Base-by-base conservation (phyloP, 441 rosid species). In the Corymbia calophylla region DNA sequence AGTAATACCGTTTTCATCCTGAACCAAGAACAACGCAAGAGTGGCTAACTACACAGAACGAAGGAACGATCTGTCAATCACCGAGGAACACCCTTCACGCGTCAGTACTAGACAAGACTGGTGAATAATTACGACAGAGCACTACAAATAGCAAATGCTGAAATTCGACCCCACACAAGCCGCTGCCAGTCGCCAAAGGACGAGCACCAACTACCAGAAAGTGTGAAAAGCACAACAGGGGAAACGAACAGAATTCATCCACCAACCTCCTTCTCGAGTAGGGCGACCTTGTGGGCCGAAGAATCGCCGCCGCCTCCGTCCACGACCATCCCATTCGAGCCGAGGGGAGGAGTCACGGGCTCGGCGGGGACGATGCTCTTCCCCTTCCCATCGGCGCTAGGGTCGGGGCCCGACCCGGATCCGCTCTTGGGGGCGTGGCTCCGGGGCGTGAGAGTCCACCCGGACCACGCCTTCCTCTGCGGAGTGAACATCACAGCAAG, bases 181-280 rank as follows among this genome's bases (percentile, higher is more conserved):
- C 29, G 23, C 49, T 73, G 9, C 7, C 80, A 68, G 80, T 35
- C 21, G 25, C 80, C 47, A 18, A 35, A 32, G 80, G 39, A 32
- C 80, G 32, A 21, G 80, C 80, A 12, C 80, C 23, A 68, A 68
- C 80, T 18, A 18, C 25, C 80, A 68, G 47, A 32, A 58, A 25
- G 73, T 51, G 49, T 53, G 31, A 56, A 13, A 17, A 39, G 44
- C 44, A 39, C 44, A 39, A 39, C 44, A 39, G 44, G 44, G 88
- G 3, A 60, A 27, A 7, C 9, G 54, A 88, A 62, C 77, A 88
- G 81, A 23, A 54, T 44, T 32, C 13, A 47, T 80, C 48, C 44
- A 92, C 93, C 39, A 23, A 97, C 99, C 98, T 96, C 99, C 31
- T 91, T 94, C 91, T 98, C 98, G 32, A 98, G 99, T 93, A 90